Base-by-base conservation (phyloP, 192 early-diverging fungal species). In the Linderina pennispora region DNA sequence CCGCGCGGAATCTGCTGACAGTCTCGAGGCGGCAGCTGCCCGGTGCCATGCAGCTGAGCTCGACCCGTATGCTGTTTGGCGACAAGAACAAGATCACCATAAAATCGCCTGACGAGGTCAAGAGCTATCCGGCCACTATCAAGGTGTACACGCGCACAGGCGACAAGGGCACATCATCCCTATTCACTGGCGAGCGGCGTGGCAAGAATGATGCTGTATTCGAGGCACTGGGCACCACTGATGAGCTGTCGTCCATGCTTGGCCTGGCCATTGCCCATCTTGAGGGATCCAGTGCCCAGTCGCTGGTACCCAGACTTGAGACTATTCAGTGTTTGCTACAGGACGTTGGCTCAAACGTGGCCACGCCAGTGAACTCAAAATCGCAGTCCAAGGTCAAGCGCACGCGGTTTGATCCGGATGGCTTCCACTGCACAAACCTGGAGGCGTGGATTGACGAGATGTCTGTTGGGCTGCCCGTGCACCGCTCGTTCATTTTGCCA, bases 81-180 rank as follows among this genome's bases (percentile, higher is more conserved):
- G 28, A 31, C 11, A 31, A 31, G 28, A 31, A 31, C 5, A 31
- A 5, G 11, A 31, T 53, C 8, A 43, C 48, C 2, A 59, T 55
- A 40, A 59, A 69, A 46, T 50, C 66, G 38, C 66, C 66, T 3
- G 55, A 54, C 16, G 66, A 70, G 43, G 51, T 70, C 42, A 74
- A 66, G 36, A 62, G 58, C 54, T 62, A 74, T 33, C 53, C 62
- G 14, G 57, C 61, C 8, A 72, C 51, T 21, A 64, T 84, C 43
- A 85, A 80, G 41, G 84, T 97, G 26, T 97, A 97, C 73, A 97
- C 94, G 10, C 80, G 86, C 19, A 98, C 91, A 0, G 94, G 94
- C 16, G 94, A 98, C 74, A 88, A 90, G 65, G 89, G 88, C 37
- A 88, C 88, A 9, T 94, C 92, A 0, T 67, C 89, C 0, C 74